Evolutionary conservation across 768 basidiomycete species (phyloP).

Genomic region (Mycena albidolilacea): DNA sequence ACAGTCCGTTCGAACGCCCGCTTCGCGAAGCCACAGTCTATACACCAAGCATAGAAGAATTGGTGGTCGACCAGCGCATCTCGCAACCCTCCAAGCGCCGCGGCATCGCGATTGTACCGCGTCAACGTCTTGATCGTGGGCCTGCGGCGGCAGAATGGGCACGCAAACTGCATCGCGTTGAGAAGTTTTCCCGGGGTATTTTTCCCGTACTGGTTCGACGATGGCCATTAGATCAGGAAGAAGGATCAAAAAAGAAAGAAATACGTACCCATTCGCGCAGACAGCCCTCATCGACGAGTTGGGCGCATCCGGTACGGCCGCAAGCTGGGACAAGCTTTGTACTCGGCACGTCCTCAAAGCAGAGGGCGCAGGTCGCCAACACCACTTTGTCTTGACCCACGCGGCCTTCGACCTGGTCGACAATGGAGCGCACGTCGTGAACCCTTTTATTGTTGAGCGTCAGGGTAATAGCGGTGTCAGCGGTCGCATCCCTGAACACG

Average conservation of each 20-base stretch:
- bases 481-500: conserved; percentile 34
- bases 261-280: conserved; percentile 45
- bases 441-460: conserved; percentile 14
- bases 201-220: conserved; percentile 40
- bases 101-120: conserved; percentile 42
- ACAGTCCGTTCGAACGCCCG: conserved; percentile 41
- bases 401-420: conserved; percentile 34
- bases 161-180: conserved; percentile 46
- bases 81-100: conserved; percentile 42
- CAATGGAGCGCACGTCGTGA: conserved; percentile 1
- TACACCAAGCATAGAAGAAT: conserved; percentile 48
- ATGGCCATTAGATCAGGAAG: neutral
- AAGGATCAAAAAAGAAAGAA: neutral
- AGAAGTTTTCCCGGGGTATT: conserved; percentile 46
- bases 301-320: conserved; percentile 44
- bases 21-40: conserved; percentile 44
- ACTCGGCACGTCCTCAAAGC: conserved; percentile 45
- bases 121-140: conserved; percentile 43
- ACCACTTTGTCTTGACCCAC: conserved; percentile 45
- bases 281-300: conserved; percentile 44
- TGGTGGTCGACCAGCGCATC: conserved; percentile 44
- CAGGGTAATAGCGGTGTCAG: neutral
- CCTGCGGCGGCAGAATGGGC: conserved; percentile 47
- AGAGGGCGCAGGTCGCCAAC: conserved; percentile 43
- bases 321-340: conserved; percentile 44